A percentile compares a stretch with the other conserved stretches of the same genome.
These are phyloP conservation scores for Colletotrichum sp. DNA, from an alignment of 2,329 filamentous ascomycete genomes.

Conservation along the genomic window DNA sequence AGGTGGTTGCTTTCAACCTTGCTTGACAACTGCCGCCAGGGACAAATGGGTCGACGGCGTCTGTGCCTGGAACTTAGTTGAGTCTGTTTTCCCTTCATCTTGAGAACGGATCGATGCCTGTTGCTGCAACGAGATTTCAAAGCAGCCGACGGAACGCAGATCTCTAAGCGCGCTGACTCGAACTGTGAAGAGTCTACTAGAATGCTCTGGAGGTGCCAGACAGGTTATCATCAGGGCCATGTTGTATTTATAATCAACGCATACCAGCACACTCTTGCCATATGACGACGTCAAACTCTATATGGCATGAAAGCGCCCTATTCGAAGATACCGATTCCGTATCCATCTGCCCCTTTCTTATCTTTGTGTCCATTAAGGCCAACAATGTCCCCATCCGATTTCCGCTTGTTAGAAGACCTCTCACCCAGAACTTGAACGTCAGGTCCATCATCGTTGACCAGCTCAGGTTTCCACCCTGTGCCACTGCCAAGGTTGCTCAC, in stretches of 20 bases:
- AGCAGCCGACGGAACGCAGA: not conserved
- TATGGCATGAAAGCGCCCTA: not conserved
- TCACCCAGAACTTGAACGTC: not conserved
- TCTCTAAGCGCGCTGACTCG: fast-evolving
- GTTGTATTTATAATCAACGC: not conserved
- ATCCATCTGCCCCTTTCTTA: not conserved
- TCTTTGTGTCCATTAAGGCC: not conserved
- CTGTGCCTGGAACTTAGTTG: not conserved
- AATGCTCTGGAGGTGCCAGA: not conserved
- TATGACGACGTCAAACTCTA: not conserved
- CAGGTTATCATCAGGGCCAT: not conserved
- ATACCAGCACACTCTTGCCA: not conserved
- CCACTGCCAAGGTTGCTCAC: not conserved
- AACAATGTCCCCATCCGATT: not conserved
- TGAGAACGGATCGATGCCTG: too few species aligned
- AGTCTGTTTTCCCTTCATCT: not conserved
- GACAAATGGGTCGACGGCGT: not conserved
- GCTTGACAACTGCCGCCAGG: not conserved
- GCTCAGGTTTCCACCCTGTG: not conserved
- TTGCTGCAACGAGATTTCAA: fast-evolving
- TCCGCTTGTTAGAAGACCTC: not conserved
- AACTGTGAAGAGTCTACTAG: not conserved
- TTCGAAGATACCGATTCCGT: not conserved
- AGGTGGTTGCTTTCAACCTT: not conserved
- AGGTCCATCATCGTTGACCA: not conserved